Percentiles rank a stretch among this genome's conserved stretches.
These are phyloP conservation scores for Colletotrichum destructivum DNA, from an alignment of 2,329 filamentous ascomycete species.

Conservation along the genomic window DNA sequence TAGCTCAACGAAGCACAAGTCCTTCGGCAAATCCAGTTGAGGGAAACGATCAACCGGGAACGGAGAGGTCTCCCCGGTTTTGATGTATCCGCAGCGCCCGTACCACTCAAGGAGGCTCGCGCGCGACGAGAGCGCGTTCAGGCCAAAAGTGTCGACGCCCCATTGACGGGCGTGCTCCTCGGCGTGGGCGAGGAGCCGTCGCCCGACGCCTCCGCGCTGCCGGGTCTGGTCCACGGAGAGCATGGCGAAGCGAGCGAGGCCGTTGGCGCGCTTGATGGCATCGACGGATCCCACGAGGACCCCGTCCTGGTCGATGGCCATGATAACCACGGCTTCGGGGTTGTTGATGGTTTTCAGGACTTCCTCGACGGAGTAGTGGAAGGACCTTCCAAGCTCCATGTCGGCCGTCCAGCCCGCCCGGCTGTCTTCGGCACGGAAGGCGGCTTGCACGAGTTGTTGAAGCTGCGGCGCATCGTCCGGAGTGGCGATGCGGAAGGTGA, in stretches of 20 bases:
- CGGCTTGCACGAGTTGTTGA: conserved; percentile 55
- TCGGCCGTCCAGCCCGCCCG: conserved; percentile 55
- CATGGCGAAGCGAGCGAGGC: conserved; percentile 51
- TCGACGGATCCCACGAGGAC: conserved; percentile 49
- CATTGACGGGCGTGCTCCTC: conserved; percentile 52
- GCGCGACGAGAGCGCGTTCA: conserved; percentile 54
- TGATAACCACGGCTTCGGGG: conserved; percentile 49
- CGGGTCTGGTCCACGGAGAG: conserved; percentile 52
- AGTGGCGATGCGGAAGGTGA: conserved; percentile 56
- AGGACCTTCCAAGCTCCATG: conserved; percentile 47
- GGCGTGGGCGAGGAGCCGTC: conserved; percentile 49
- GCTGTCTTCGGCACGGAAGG: conserved; percentile 58
- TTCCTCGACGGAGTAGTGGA: conserved; percentile 46
- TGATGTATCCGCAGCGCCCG: conserved; percentile 50
- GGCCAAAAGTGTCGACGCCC: conserved; percentile 47
- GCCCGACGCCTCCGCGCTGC: conserved; percentile 54
- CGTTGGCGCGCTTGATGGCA: conserved; percentile 44
- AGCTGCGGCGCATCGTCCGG: conserved; percentile 53
- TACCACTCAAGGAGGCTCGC: conserved; percentile 55
- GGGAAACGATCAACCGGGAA: conserved; percentile 49
- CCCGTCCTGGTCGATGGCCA: conserved; percentile 46
- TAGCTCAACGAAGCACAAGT: conserved; percentile 54
- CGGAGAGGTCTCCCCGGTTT: conserved; percentile 52
- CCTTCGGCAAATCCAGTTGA: conserved; percentile 46
- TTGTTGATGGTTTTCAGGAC: conserved; percentile 48